These are phyloP conservation scores for Noccaea caerulescens DNA, from an alignment of 345 rosid genomes.

Conservation along the genomic window DNA sequence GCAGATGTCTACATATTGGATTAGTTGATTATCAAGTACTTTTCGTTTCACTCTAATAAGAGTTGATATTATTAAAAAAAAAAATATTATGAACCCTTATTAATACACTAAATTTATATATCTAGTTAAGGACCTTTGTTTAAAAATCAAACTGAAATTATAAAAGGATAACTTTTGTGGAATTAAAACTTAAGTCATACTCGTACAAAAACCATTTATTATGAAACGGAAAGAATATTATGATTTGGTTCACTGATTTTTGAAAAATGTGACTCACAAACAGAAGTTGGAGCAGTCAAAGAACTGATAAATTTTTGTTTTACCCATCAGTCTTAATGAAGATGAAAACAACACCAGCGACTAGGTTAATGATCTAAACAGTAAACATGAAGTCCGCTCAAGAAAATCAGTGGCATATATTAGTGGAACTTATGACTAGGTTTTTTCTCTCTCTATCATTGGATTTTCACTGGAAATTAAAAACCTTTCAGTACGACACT, in stretches of 20 bases:
- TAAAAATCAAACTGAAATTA: neutral
- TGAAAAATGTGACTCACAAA: conserved; percentile 2
- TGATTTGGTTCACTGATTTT: conserved; percentile 7
- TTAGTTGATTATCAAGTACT: neutral
- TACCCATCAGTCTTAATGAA: conserved; percentile 24
- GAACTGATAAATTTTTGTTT: conserved; percentile 21
- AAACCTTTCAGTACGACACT: conserved; percentile 51
- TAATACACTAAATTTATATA: neutral
- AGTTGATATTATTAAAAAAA: neutral
- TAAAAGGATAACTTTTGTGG: neutral
- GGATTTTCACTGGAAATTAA: conserved; percentile 24
- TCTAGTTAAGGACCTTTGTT: neutral
- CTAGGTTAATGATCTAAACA: conserved; percentile 11
- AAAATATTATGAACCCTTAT: neutral
- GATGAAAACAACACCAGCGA: conserved; percentile 2
- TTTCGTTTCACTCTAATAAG: neutral
- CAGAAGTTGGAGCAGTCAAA: conserved; percentile 25
- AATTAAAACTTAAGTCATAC: neutral
- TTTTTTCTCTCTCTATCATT: conserved; percentile 33
- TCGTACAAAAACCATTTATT: neutral
- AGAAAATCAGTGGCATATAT: conserved; percentile 32
- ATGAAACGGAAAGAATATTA: neutral
- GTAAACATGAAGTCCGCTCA: conserved; percentile 9
- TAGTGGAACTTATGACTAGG: conserved; percentile 43
- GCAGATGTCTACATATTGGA: neutral